These are phyloP conservation scores for Floccularia luteovirens DNA, from an alignment of 768 basidiomycete species.

Conservation along the genomic window DNA sequence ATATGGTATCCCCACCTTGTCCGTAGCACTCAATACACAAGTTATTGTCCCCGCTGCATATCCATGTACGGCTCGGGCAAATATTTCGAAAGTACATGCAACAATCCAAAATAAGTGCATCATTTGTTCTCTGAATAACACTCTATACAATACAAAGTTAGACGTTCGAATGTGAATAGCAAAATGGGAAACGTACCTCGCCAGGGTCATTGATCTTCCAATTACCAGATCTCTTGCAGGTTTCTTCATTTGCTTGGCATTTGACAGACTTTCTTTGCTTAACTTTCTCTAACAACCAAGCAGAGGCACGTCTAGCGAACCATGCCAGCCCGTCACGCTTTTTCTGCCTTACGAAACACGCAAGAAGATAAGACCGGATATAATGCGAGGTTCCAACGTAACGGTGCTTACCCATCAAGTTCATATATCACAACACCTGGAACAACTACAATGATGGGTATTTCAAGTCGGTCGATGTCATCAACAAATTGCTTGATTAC, in stretches of 20 bases:
- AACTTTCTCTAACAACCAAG: slow-evolving; percentile 59
- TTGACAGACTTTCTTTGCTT: slow-evolving; percentile 47
- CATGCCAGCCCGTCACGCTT: slow-evolving; percentile 40
- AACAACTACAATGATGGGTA: slow-evolving; percentile 58
- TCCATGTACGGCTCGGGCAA: slow-evolving; percentile 38
- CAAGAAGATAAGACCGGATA: background rate
- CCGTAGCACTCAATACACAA: slow-evolving; percentile 37
- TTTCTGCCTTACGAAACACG: slow-evolving; percentile 31
- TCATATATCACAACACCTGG: slow-evolving; percentile 74
- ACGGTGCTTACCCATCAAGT: slow-evolving; percentile 53
- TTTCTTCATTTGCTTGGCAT: slow-evolving; percentile 58
- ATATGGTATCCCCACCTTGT: slow-evolving; percentile 16
- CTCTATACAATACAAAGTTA: slow-evolving; percentile 9
- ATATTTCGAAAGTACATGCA: slow-evolving; percentile 45
- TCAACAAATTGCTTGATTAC: slow-evolving; percentile 56
- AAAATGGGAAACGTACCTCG: slow-evolving; percentile 27
- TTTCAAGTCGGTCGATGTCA: slow-evolving; percentile 40
- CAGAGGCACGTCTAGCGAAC: slow-evolving; percentile 63
- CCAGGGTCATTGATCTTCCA: slow-evolving; percentile 46
- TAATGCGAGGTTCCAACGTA: background rate
- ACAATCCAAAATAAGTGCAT: slow-evolving; percentile 71
- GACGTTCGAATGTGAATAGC: slow-evolving; percentile 1
- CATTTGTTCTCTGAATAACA: slow-evolving; percentile 42
- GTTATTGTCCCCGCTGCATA: slow-evolving; percentile 68
- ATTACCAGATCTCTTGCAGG: slow-evolving; percentile 49